Evolutionary conservation across 345 rosid species (phyloP).

Genomic region (Anastatica hierochuntica): DNA sequence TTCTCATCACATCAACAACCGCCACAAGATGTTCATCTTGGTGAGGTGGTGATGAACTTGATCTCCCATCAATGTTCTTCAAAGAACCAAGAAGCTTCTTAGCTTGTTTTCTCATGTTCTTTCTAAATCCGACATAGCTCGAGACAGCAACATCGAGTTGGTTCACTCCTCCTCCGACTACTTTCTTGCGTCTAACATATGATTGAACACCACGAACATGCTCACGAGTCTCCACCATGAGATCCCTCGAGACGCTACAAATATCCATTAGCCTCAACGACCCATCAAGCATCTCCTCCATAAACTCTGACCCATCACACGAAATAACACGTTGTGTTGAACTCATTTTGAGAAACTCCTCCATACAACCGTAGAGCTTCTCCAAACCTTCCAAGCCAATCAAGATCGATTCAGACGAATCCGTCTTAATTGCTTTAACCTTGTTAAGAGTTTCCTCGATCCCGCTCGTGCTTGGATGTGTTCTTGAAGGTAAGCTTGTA

Average conservation of each 20-base stretch:
- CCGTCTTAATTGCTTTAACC: slow-evolving; percentile 28
- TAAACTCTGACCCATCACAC: slow-evolving; percentile 23
- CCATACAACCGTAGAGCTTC: slow-evolving; percentile 34
- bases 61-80: slow-evolving; percentile 37
- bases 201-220: slow-evolving; percentile 48
- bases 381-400: slow-evolving; percentile 33
- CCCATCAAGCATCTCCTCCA: slow-evolving; percentile 47
- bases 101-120: slow-evolving; percentile 47
- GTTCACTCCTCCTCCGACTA: slow-evolving; percentile 23
- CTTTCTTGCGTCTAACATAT: slow-evolving; percentile 44
- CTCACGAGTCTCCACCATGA: slow-evolving; percentile 40
- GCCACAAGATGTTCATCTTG: slow-evolving; percentile 32
- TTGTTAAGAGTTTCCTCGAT: slow-evolving; percentile 45
- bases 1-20: slow-evolving; percentile 35
- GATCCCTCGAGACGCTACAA: slow-evolving; percentile 48
- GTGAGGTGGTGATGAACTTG: not conserved
- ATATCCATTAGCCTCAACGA: slow-evolving; percentile 51
- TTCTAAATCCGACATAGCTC: slow-evolving; percentile 33
- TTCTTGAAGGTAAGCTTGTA: slow-evolving; percentile 62
- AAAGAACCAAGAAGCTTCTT: slow-evolving; percentile 31
- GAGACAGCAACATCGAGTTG: slow-evolving; percentile 17
- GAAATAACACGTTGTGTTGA: slow-evolving; percentile 45
- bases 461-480: slow-evolving; percentile 46
- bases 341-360: slow-evolving; percentile 48
- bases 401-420: slow-evolving; percentile 32